Evolutionary conservation across 495 filamentous ascomycete genomes (phyloP), one percentile per base, ranked within the genome.

Genomic region (Penicillium waksmanii): DNA sequence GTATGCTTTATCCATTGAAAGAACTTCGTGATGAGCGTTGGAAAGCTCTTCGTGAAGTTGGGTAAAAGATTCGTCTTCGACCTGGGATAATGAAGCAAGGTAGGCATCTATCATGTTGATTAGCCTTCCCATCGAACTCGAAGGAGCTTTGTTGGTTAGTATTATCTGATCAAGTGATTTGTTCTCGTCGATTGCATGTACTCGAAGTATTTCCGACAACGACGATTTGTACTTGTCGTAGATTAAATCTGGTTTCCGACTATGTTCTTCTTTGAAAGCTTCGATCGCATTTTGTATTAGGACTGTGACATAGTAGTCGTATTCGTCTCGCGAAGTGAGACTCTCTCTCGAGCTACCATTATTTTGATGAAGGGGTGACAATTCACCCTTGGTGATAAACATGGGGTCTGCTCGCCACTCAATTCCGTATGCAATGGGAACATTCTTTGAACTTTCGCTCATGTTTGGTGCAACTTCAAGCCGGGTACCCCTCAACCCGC

Each of bases 341-440:
- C 21, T 25, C 44, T 23, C 17, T 50, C 4, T 23, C 1, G 47
- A 19, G 9, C 5, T 33, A 11, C 5, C 12, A 10, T 23, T 13
- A 2, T 3, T 23, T 19, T 50, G 3, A 1, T 7, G 47, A 2
- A n/a, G 10, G 23, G 33, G 12, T 33, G 9, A 15, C 0, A 2
- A 31, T 43, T 36, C 23, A 0, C 46, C 25, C 4, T 5, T 25
- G 6, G 10, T 18, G n/a, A 71, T 5, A 34, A 69, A 59, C 5
- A n/a, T 27, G 0, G 66, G 61, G 53, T 70, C 66, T 1, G 55
- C 23, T 6, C 60, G 52, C 70, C 70, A 71, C 17, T 70, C 55
- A 11, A 73, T 51, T 0, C 49, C 52, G 48, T 69, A 68, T 3
- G 63, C 65, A 27, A 61, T 48, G 5, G 38, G 55, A 10, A 35